Evolutionary conservation across 257 asterid species (phyloP).

Genomic region (Misopates orontium): DNA sequence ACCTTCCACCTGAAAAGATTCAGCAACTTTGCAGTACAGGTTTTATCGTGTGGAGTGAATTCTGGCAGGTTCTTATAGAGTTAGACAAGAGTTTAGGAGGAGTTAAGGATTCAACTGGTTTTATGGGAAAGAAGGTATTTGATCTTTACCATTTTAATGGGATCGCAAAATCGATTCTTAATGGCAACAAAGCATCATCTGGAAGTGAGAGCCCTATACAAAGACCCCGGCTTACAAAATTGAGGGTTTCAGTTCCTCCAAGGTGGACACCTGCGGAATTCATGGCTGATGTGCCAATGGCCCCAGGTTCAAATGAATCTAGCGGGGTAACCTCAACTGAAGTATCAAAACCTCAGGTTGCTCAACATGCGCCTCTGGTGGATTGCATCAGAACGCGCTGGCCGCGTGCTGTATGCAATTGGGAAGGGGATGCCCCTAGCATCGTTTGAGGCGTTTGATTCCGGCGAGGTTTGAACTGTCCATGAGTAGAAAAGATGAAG

Average conservation of each 20-base stretch:
- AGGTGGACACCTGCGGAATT: conserved; percentile 96
- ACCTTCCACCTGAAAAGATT: conserved; percentile 65
- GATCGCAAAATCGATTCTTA: conserved; percentile 76
- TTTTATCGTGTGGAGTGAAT: conserved; percentile 92
- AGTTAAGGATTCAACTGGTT: conserved; percentile 76
- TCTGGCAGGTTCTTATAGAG: conserved; percentile 84
- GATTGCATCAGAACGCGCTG: conserved; percentile 93
- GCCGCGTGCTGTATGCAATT: conserved; percentile 78
- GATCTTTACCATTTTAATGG: conserved; percentile 95
- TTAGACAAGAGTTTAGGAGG: conserved; percentile 86
- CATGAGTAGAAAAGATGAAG: conserved; percentile 14
- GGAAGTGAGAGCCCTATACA: conserved; percentile 63
- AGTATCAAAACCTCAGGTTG: conserved; percentile 59
- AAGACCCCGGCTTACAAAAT: conserved; percentile 76
- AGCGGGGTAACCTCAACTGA: conserved; percentile 40
- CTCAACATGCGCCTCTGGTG: conserved; percentile 87
- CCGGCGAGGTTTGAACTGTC: not conserved
- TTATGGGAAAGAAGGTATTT: conserved; percentile 80
- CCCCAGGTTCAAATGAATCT: conserved; percentile 37
- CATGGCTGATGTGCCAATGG: conserved; percentile 50
- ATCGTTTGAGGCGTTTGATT: conserved; percentile 52
- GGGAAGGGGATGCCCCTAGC: conserved; percentile 98
- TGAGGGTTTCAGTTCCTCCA: conserved; percentile 93
- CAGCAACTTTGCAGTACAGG: conserved; percentile 72
- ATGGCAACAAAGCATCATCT: conserved; percentile 42